Conservation (phyloP, 495 filamentous ascomycete genomes). For the Penicillium paradoxum region DNA sequence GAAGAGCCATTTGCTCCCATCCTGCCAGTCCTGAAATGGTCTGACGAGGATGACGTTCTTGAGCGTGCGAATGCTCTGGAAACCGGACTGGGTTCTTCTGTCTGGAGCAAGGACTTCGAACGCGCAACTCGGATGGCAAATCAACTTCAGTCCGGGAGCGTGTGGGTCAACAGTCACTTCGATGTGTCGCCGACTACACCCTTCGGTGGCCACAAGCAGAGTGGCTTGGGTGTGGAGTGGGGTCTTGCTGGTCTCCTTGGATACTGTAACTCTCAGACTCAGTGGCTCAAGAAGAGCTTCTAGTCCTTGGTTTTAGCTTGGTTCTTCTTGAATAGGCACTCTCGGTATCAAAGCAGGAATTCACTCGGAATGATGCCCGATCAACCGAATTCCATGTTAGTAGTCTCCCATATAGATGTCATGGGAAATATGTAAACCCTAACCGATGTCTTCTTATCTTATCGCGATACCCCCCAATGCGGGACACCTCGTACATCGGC, state of each 20-base stretch:
- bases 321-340: too few relatives aligned
- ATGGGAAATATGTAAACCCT: too few relatives aligned
- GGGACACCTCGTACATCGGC: too few relatives aligned
- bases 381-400: too few relatives aligned
- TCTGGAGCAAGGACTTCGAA: constrained; percentile 51
- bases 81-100: constrained; percentile 52
- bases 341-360: too few relatives aligned
- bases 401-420: too few relatives aligned
- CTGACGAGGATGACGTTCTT: constrained; percentile 54
- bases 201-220: constrained; percentile 62
- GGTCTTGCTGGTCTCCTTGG: constrained; percentile 52
- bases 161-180: constrained; percentile 54
- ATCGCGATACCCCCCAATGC: too few relatives aligned
- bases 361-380: not conserved
- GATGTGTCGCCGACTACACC: constrained; percentile 47
- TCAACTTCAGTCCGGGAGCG: constrained; percentile 49
- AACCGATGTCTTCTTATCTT: too few relatives aligned
- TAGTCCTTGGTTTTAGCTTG: too few relatives aligned
- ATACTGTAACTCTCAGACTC: constrained; percentile 54
- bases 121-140: constrained; percentile 47
- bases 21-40: constrained; percentile 52
- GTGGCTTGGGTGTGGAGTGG: constrained; percentile 62
- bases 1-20: constrained; percentile 54
- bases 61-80: constrained; percentile 51
- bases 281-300: constrained; percentile 13